phyloP scores from a whole-genome alignment of 805 yeast genomes.

The Lipomyces lipofer region DNA sequence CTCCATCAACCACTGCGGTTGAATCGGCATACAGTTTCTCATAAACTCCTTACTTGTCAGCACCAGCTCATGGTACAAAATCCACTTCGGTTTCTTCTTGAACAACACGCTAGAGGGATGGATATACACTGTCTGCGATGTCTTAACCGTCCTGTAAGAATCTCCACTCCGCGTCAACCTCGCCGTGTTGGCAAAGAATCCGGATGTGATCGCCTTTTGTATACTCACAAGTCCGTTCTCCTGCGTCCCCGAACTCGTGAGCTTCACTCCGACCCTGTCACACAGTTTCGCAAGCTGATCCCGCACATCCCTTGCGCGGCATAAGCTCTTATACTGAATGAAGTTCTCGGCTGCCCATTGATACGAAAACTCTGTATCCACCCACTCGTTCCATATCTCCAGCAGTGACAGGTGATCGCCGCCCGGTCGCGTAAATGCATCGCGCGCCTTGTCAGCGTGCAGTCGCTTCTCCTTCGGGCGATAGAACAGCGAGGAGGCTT shows the following conservation, averaged over 20 bases:
- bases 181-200: slow-evolving; percentile 50
- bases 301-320: slow-evolving; percentile 76
- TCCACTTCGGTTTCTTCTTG: slow-evolving; percentile 67
- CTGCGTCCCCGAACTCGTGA: slow-evolving; percentile 54
- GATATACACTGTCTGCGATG: slow-evolving; percentile 65
- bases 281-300: slow-evolving; percentile 67
- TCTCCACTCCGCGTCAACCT: slow-evolving; percentile 64
- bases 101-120: slow-evolving; percentile 85
- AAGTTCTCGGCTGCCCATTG: slow-evolving; percentile 81
- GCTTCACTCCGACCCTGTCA: slow-evolving; percentile 44
- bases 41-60: slow-evolving; percentile 86
- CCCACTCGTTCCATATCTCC: slow-evolving; percentile 81
- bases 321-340: slow-evolving; percentile 74
- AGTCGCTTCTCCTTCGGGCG: slow-evolving; percentile 77
- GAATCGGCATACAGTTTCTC: slow-evolving; percentile 83
- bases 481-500: slow-evolving; percentile 70
- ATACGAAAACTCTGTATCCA: slow-evolving; percentile 53
- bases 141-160: slow-evolving; percentile 65
- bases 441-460: slow-evolving; percentile 74
- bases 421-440: slow-evolving; percentile 73
- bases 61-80: slow-evolving; percentile 76
- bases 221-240: slow-evolving; percentile 55
- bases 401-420: slow-evolving; percentile 81
- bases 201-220: slow-evolving; percentile 55
- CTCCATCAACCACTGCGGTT: slow-evolving; percentile 76